A percentile compares a stretch with the other conserved stretches of the same genome.
Evolutionary conservation across 805 yeast species (phyloP).

Genomic region (Ogataea nonfermentans): DNA sequence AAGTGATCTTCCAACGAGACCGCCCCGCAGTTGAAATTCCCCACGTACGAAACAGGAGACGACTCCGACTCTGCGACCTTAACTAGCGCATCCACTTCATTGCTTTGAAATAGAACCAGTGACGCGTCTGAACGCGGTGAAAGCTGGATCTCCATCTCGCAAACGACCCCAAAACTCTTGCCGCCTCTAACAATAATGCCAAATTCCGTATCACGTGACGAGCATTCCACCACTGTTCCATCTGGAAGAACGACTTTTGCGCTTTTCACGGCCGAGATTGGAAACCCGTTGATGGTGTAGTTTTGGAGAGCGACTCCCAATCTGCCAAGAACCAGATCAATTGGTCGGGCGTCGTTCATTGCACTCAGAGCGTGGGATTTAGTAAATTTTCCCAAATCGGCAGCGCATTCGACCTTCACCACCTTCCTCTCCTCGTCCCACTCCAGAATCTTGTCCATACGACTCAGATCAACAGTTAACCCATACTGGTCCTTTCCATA

Average conservation of each 20-base stretch:
- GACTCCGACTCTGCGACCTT: neutral
- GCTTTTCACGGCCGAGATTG: slow-evolving; percentile 10
- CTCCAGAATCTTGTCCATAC: slow-evolving; percentile 13
- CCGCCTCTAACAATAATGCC: slow-evolving; percentile 15
- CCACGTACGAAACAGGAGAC: slow-evolving; percentile 4
- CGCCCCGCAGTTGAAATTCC: slow-evolving; percentile 1
- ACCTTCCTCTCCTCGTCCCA: slow-evolving; percentile 1
- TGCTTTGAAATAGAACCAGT: neutral
- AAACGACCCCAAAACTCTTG: slow-evolving; percentile 18
- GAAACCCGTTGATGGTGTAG: slow-evolving; percentile 10
- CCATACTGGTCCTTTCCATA: slow-evolving; percentile 10
- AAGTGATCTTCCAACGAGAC: neutral
- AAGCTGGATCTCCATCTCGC: slow-evolving; percentile 17
- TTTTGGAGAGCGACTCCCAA: slow-evolving; percentile 17
- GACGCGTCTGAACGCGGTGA: slow-evolving; percentile 5
- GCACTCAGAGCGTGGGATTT: slow-evolving; percentile 4
- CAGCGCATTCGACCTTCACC: slow-evolving; percentile 13
- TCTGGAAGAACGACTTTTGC: slow-evolving; percentile 30
- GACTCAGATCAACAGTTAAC: slow-evolving; percentile 13
- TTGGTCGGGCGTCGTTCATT: slow-evolving; percentile 4
- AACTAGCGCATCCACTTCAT: neutral
- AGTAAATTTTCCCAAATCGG: slow-evolving; percentile 5
- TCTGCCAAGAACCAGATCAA: slow-evolving; percentile 21
- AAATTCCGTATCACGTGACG: slow-evolving; percentile 8
- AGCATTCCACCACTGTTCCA: slow-evolving; percentile 20